Base-by-base conservation (phyloP, 805 yeast species). In the Ogataea siamensis region DNA sequence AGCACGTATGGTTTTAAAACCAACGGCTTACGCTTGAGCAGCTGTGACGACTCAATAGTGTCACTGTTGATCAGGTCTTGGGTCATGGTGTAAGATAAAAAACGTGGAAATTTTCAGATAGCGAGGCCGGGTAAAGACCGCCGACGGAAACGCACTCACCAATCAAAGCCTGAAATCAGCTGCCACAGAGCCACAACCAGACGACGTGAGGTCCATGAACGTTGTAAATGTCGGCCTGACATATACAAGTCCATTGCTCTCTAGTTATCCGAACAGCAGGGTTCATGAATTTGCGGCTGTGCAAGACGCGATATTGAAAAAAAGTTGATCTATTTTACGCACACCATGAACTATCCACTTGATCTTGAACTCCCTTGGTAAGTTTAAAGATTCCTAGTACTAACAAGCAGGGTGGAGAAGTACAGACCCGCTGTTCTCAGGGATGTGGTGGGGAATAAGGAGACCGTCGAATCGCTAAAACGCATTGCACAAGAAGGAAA, bases 401-500 rank as follows among this genome's bases (percentile, higher is more conserved):
- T 34, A 29, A 13, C 34, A 17, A 10, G 5, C 25, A 55, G 87
- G 94, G 98, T 93, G n/a, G 99, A 93, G 55, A 93, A 93, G 57
- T 93, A 93, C 58, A 78, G 99, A 44, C 99, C 99, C 0, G 68
- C 73, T 25, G 61, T 69, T 13, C 67, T 93, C 19, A 75, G 78
- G 32, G 98, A 93, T 54, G 82, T 93, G 17, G 98, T 91, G 8
- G 99, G 99, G 7, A 93, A 93, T 53, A 81, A 75, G 39, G 98
- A 89, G 45, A 91, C 98, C 3, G 74, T 93, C 4, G 87, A 82
- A 44, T 73, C 97, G 25, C 70, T 93, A 38, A 76, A 82, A 53
- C 76, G 87, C 43, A 89, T 93, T 35, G 96, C 94, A 5, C 64
- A 74, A 32, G 96, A 89, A 54, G 99, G 99, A 21, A 93, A 93